Evolutionary conservation across 768 basidiomycete species (phyloP).

Genomic region (Dioszegia crocea): DNA sequence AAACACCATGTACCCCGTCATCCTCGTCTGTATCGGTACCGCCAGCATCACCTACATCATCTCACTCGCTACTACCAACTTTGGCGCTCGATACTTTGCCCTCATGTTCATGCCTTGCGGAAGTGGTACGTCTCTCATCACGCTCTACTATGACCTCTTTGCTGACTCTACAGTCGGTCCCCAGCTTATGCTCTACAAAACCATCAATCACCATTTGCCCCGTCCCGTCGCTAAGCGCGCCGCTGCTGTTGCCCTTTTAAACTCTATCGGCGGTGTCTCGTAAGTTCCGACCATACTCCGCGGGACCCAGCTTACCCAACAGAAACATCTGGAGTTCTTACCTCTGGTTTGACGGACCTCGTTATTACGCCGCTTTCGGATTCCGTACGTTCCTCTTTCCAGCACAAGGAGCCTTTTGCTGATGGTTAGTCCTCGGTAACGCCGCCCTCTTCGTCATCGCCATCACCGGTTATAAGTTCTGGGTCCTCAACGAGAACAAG

Average conservation of each 20-base stretch:
- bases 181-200: conserved; percentile 43
- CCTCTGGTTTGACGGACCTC: conserved; percentile 28
- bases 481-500: conserved; percentile 32
- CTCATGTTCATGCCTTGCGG: conserved; percentile 34
- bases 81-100: conserved; percentile 20
- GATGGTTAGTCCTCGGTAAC: conserved; percentile 22
- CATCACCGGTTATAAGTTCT: conserved; percentile 40
- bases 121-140: conserved; percentile 10
- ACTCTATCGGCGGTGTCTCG: conserved; percentile 40
- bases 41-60: conserved; percentile 34
- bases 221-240: conserved; percentile 44
- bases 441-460: conserved; percentile 20
- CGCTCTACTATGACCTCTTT: neutral
- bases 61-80: conserved; percentile 21
- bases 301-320: too few relatives aligned
- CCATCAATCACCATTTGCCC: conserved; percentile 35
- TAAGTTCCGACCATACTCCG: too few relatives aligned
- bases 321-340: conserved; percentile 35
- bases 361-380: conserved; percentile 35
- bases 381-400: conserved; percentile 18
- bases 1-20: conserved; percentile 29
- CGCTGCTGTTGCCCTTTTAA: conserved; percentile 38
- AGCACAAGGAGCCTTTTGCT: neutral
- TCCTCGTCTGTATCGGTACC: conserved; percentile 23
- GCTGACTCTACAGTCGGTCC: conserved; percentile 27